A percentile compares a stretch with the other conserved stretches of the same genome.
Conservation (phyloP, 331 rosid genomes). For the Malus hybrid region DNA sequence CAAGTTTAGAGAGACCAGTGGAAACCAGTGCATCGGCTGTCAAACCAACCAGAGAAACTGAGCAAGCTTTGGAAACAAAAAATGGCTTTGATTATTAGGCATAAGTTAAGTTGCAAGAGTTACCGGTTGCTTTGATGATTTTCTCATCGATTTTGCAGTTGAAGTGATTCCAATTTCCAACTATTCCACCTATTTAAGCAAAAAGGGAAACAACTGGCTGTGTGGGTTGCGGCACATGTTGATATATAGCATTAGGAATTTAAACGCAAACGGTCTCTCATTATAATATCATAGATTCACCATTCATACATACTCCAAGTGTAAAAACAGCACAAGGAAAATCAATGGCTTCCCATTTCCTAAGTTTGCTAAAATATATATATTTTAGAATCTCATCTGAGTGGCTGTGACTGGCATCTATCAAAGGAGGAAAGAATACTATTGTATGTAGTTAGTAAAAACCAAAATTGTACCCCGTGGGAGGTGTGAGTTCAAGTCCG, state of each 20-base stretch:
- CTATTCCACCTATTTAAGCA: constrained; percentile 73
- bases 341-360: too few species aligned
- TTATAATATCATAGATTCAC: too few species aligned
- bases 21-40: constrained; percentile 89
- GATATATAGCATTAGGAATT: background rate
- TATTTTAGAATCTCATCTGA: background rate
- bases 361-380: too few species aligned
- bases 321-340: background rate
- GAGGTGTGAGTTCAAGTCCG: constrained; percentile 83
- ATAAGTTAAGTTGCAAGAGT: background rate
- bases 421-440: background rate
- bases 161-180: constrained; percentile 67
- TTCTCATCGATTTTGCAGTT: constrained; percentile 62
- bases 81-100: background rate
- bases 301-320: background rate
- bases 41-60: constrained; percentile 6
- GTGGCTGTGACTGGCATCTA: background rate
- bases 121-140: constrained; percentile 69
- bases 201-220: background rate
- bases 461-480: constrained; percentile 64
- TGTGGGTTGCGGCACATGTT: background rate
- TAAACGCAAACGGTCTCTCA: background rate
- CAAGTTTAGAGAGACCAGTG: constrained; percentile 82
- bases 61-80: background rate
- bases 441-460: background rate